Evolutionary conservation across 176 grass and related monocot genomes (phyloP).

Genomic region (Zoysia japonica): DNA sequence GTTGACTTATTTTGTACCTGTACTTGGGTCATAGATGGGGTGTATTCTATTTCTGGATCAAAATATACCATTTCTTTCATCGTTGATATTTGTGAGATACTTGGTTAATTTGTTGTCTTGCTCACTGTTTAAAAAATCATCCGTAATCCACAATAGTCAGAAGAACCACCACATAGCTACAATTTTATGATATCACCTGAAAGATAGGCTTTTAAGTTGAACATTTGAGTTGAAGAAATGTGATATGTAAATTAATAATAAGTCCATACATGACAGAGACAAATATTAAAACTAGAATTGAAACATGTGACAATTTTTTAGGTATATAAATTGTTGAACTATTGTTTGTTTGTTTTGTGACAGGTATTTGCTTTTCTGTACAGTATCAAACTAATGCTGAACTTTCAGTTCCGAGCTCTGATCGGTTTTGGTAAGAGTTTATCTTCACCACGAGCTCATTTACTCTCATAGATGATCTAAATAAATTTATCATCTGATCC

Average conservation of each 20-base stretch:
- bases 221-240: slow-evolving; percentile 14
- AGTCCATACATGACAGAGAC: background rate
- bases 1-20: slow-evolving; percentile 13
- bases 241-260: background rate
- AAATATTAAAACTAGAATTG: background rate
- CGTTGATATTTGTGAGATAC: slow-evolving; percentile 5
- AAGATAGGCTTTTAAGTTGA: slow-evolving; percentile 17
- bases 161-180: slow-evolving; percentile 6
- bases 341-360: slow-evolving; percentile 41
- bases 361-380: slow-evolving; percentile 64
- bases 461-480: background rate
- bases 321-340: slow-evolving; percentile 35
- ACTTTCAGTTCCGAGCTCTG: slow-evolving; percentile 60
- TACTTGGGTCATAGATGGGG: background rate
- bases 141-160: slow-evolving; percentile 4
- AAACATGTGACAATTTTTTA: slow-evolving; percentile 13
- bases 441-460: slow-evolving; percentile 28
- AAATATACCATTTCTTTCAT: background rate
- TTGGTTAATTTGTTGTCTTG: slow-evolving; percentile 15
- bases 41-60: slow-evolving; percentile 8
- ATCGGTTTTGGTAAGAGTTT: slow-evolving; percentile 65
- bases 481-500: slow-evolving; percentile 26
- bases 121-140: background rate
- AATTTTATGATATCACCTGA: slow-evolving; percentile 5
- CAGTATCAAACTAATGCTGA: slow-evolving; percentile 66